Evolutionary conservation across 495 filamentous ascomycete genomes (phyloP), one percentile per base, ranked within the genome.

Genomic region (Trichoderma reesei): DNA sequence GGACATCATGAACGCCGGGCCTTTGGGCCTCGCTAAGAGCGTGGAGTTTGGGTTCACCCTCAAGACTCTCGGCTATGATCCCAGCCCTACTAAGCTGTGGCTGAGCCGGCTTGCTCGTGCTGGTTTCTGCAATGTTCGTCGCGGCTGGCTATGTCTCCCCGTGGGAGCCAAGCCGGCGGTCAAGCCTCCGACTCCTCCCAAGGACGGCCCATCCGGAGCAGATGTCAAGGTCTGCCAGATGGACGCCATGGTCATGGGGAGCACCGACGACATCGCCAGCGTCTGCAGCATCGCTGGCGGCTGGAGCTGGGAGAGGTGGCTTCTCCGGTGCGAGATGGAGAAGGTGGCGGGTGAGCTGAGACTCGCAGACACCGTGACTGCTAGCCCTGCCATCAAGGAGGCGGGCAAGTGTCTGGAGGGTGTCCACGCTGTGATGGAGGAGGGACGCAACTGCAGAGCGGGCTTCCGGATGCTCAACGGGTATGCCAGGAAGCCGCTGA

Each of bases 301-400:
- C 34, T 96, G 93, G 91, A 83, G 87, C 68, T 98, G 93, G 93
- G 94, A 98, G 82, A 88, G 90, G 74, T 98, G 94, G 94, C 82
- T 97, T 74, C 71, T 97, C 66, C 90, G 88, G 75, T 76, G 92
- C 69, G 87, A 92, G 73, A 81, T 86, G 72, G 92, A 96, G 78
- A 91, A 89, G 80, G 88, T 88, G 6, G 83, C 84, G 11, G 85
- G 85, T 41, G 79, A 85, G 65, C 76, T 79, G 66, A 80, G 82
- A 13, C 77, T 90, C 42, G 70, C 68, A n/a, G 75, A 79, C 69
- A 76, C 72, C 6, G 76, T 77, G 60, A 75, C 73, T 16, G 75
- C 78, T 31, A 73, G 78, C 41, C 71, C 75, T 7, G 75, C 76
- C 38, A 75, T 78, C 70, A 69, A 70, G 72, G 75, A 81, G 73